Evolutionary conservation across 83 land plant species (phyloP), one percentile per base, ranked within the genome.

Genomic region (Diphasiastrum complanatum): DNA sequence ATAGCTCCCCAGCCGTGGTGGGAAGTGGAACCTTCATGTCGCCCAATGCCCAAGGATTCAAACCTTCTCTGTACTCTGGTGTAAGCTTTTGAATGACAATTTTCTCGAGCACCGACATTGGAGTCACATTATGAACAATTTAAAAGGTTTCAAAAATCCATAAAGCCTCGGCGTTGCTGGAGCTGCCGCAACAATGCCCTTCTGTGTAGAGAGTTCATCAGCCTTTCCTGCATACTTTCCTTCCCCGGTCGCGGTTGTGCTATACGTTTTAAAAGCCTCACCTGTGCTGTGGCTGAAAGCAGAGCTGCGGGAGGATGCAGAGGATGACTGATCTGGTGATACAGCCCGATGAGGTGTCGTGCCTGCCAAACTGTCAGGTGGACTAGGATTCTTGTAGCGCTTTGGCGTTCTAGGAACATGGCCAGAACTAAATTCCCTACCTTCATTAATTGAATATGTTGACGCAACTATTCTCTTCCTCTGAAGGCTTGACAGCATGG

Each of bases 11-110:
- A 50, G 85, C 85, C 35, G 68, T 78, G 69, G 76, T 63, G 14
- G 82, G 80, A 1, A 82, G 79, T 0, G 76, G 76, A 25, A 80
- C 18, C 54, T 52, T 61, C n/a, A 68, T 14, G 11, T 57, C 64
- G 16, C 56, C 64, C 0, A 6, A 8, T 18, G 47, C 71, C 60
- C 68, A 67, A 1, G 66, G 59, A 33, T 78, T 66, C 65, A 75
- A 64, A 0, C 89, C 89, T 25, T 70, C 61, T 69, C 67, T 71
- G 43, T 84, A 74, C 56, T 75, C 85, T 5, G 89, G 89, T 4
- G 85, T 51, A 36, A 84, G 65, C 55, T 64, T 80, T 57, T 78
- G 77, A 56, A 84, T 71, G 5, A 66, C 57, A 27, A 84, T 72
- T 37, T 68, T 76, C 49, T 81, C 78, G 27, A 84, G 72, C n/a